Evolutionary conservation across 805 yeast species (phyloP).

Genomic region (Candida pseudofarinosa): DNA sequence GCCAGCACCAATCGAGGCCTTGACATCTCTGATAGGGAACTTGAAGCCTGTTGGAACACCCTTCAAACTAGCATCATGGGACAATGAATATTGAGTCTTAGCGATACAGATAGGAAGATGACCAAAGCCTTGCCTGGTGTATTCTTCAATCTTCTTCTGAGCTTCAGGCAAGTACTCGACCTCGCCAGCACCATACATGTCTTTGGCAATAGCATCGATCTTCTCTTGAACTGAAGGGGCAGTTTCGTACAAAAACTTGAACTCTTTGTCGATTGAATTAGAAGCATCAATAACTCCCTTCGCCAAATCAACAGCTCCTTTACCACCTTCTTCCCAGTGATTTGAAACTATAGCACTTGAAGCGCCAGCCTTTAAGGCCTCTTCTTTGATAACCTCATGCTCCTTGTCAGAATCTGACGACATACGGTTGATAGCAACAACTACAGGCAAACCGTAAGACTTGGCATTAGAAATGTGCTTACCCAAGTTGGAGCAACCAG

Average conservation of each 20-base stretch:
- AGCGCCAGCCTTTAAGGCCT: constrained; percentile 75
- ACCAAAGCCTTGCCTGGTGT: constrained; percentile 72
- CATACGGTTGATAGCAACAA: constrained; percentile 79
- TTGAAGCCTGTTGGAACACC: constrained; percentile 80
- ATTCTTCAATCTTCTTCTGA: constrained; percentile 60
- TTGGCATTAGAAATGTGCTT: constrained; percentile 74
- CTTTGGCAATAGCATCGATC: constrained; percentile 60
- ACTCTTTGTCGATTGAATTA: constrained; percentile 40
- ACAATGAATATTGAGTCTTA: constrained; percentile 79
- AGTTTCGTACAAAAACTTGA: constrained; percentile 57
- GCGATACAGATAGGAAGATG: constrained; percentile 81
- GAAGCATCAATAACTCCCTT: constrained; percentile 63
- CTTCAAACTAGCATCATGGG: constrained; percentile 77
- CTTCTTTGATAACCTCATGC: constrained; percentile 62
- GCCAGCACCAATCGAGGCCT: constrained; percentile 80
- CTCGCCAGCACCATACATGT: constrained; percentile 74
- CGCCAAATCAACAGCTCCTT: constrained; percentile 73
- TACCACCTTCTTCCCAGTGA: constrained; percentile 88
- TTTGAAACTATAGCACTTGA: constrained; percentile 72
- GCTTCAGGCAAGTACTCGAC: constrained; percentile 71
- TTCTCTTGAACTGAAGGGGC: constrained; percentile 63
- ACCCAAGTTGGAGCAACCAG: constrained; percentile 71
- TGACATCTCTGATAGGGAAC: constrained; percentile 77
- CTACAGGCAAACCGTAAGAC: constrained; percentile 71
- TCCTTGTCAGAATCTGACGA: constrained; percentile 68